Evolutionary conservation across 2,329 filamentous ascomycete species (phyloP), one percentile per base, ranked within the genome.

Genomic region (Zarea fungicola): DNA sequence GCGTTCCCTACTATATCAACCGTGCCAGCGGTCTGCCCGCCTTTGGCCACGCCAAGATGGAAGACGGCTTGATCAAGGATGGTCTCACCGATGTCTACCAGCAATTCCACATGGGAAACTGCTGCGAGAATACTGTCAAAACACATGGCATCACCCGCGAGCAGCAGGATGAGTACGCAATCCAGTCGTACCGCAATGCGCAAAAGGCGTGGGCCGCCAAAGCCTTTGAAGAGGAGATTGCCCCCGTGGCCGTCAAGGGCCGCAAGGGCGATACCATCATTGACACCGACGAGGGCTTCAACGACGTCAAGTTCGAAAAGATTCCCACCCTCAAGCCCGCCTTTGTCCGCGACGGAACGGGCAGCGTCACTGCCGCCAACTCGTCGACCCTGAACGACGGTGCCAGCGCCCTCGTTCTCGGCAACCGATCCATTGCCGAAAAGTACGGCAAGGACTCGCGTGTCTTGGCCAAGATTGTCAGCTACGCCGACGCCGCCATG

Each of bases 81-180:
- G 93, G 93, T 1, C 71, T 99, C 53, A 96, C 89, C 74, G 93
- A 99, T 64, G 92, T 96, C 13, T 99, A 96, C 69, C 90, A 95
- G 66, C 81, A 96, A 64, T 87, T 96, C 62, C 93, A 97, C 70
- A 99, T 99, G 93, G 93, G 93, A 36, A 90, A 93, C 59, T 99
- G 93, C 64, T 91, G 91, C 14, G 93, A 99, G 73, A 89, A 85
- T 57, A 96, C 92, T 2, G 93, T 88, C 41, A 96, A 95, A 76
- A 92, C 91, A 60, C 80, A 89, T 67, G 73, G 78, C 1, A 80
- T 99, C 54, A 84, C 85, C 8, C 77, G 93, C 13, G 83, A 96
- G 67, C 83, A 87, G 65, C 93, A 99, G 71, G 93, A 99, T 61
- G 78, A 85, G 55, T 97, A 95, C 63, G 89, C 93, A 13, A 90